phyloP scores from a whole-genome alignment of 1,284 basidiomycete species.

The Tetrapyrgos nigripes region DNA sequence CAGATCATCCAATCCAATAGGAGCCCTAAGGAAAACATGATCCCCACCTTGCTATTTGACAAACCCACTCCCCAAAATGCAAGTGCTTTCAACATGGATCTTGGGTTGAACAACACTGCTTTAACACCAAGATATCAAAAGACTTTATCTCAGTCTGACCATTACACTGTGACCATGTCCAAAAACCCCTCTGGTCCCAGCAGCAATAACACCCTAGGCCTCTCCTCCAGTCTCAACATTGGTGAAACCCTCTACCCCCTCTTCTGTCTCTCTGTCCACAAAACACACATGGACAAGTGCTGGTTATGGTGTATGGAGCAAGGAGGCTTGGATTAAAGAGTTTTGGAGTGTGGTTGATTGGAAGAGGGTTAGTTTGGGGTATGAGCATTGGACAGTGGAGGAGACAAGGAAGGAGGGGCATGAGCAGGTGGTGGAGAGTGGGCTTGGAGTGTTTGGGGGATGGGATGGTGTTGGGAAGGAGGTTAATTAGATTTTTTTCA shows the following conservation, averaged over 20 bases:
- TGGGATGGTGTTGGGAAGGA: no score
- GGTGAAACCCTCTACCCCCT: conserved; percentile 77
- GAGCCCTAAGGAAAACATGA: no score
- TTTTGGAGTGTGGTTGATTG: conserved; percentile 94
- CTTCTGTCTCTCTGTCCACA: conserved; percentile 87
- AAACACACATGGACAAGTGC: conserved; percentile 92
- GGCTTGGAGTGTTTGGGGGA: no score
- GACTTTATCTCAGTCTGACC: background rate
- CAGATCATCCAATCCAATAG: no score
- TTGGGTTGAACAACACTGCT: background rate
- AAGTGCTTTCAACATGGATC: background rate
- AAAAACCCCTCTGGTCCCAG: no score
- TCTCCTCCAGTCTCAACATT: no score
- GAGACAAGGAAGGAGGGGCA: no score
- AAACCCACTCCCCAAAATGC: background rate
- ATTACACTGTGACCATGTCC: conserved; percentile 14
- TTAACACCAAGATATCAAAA: background rate
- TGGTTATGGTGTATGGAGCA: conserved; percentile 94
- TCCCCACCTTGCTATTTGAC: conserved; percentile 2
- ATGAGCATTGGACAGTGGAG: no score
- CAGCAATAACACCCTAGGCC: no score
- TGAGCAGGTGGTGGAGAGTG: no score
- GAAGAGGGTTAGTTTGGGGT: conserved; percentile 62
- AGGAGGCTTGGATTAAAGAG: conserved; percentile 87
- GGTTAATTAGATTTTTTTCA: no score